Percentiles rank a stretch among this genome's conserved stretches.
Conservation (phyloP, 2,329 filamentous ascomycete species). For the Talaromyces sp. region DNA sequence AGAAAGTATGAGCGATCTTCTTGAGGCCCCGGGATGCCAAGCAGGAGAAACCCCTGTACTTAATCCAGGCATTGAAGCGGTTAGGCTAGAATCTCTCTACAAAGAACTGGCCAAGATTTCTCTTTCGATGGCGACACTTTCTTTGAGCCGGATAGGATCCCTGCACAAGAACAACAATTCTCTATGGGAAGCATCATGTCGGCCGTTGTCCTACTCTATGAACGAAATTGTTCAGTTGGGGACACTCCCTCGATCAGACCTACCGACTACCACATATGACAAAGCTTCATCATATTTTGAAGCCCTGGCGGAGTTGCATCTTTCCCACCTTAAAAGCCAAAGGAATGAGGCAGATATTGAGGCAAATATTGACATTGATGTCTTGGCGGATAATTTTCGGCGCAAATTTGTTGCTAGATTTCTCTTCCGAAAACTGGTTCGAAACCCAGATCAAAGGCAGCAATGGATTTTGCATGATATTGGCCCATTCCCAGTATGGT, state of each 20-base stretch:
- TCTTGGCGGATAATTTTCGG: conserved; percentile 28
- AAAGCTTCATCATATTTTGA: conserved; percentile 43
- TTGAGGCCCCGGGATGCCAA: conserved; percentile 10
- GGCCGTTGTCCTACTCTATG: conserved; percentile 38
- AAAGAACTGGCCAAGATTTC: conserved; percentile 5
- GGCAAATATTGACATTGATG: conserved; percentile 17
- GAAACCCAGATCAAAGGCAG: conserved; percentile 12
- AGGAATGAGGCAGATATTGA: conserved; percentile 34
- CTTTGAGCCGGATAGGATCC: conserved; percentile 5
- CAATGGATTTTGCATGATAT: conserved; percentile 9
- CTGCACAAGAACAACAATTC: background rate
- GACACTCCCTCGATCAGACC: conserved; percentile 21
- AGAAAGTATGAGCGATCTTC: conserved; percentile 2
- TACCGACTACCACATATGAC: conserved; percentile 26
- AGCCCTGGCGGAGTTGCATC: conserved; percentile 47
- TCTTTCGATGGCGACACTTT: conserved; percentile 4
- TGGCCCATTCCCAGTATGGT: background rate
- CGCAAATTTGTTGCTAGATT: conserved; percentile 24
- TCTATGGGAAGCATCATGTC: background rate
- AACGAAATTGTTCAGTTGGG: conserved; percentile 39
- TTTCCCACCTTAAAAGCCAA: conserved; percentile 43
- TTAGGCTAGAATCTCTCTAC: conserved; percentile 34
- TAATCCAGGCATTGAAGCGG: conserved; percentile 36
- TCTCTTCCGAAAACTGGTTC: conserved; percentile 24
- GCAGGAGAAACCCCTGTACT: conserved; percentile 10